These are phyloP conservation scores for Anisodus tanguticus DNA, from an alignment of 257 asterid species.

Conservation along the genomic window DNA sequence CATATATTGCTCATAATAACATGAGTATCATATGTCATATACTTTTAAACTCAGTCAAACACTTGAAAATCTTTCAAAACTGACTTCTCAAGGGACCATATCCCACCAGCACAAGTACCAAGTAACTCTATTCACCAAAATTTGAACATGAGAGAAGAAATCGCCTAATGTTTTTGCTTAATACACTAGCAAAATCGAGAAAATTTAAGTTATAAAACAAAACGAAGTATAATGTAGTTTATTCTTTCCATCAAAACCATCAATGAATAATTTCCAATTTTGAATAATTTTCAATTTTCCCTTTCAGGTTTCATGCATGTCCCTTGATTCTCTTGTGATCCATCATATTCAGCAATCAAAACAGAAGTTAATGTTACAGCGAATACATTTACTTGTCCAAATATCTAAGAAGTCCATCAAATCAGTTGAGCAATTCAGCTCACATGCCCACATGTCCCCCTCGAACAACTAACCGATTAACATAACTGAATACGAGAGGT, in stretches of 20 bases:
- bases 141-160: background rate
- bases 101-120: background rate
- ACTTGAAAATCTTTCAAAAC: too few relatives aligned
- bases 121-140: background rate
- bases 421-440: background rate
- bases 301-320: background rate
- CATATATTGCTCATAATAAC: too few relatives aligned
- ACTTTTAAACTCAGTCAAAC: too few relatives aligned
- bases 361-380: background rate
- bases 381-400: background rate
- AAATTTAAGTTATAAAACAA: background rate
- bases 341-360: background rate
- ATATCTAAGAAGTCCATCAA: conserved; percentile 12
- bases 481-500: background rate
- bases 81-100: background rate
- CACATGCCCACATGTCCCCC: background rate
- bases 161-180: background rate
- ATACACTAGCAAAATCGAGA: background rate
- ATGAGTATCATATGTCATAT: too few relatives aligned
- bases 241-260: background rate
- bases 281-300: background rate
- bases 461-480: background rate
- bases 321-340: background rate
- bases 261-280: background rate
- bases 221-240: background rate